Evolutionary conservation across 2,329 filamentous ascomycete species (phyloP), one percentile per base, ranked within the genome.

Genomic region (Scorias spongiosa): DNA sequence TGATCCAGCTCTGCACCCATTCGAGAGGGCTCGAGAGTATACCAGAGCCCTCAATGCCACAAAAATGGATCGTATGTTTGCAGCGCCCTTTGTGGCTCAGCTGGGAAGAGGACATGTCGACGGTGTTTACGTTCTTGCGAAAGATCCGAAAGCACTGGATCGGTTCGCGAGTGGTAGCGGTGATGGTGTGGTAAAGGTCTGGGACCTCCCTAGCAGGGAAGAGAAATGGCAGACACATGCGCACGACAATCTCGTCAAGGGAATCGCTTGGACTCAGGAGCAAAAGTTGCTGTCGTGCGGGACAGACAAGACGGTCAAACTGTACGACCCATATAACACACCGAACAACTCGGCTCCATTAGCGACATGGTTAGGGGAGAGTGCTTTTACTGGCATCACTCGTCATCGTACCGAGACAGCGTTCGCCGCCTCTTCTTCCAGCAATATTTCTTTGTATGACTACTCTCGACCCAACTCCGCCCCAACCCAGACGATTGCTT

Each of bases 231-330:
- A 84, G 54, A 74, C 75, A 2, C 78, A 82, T 49, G 89, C 87
- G 18, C 93, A 98, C 61, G 84, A 94, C 54, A 93, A 93, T 54
- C 81, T 95, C 39, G 85, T 96, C 53, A 94, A 93, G 69, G 84
- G 83, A 11, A 72, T 95, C 59, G 82, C 80, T 54, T 98, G 89
- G 83, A 94, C 87, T 2, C 74, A 77, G 39, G 85, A 93, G 54
- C 76, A 80, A 57, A 89, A 87, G 59, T 70, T 96, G 11, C 68
- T 96, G 40, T 89, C 85, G 1, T 95, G 88, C 59, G 87, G 84
- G 5, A 80, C 78, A 47, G 91, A 98, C 64, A 78, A 79, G 52
- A 82, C 84, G 3, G 76, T 96, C 57, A 94, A 96, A 63, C 69
- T 98, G 29, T 95, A 84, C 66, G 87, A 95, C 55, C 88, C 89